A percentile compares a stretch with the other conserved stretches of the same genome.
These are phyloP conservation scores for Suhomyces sp. DNA, from an alignment of 805 yeast genomes.

Conservation along the genomic window DNA sequence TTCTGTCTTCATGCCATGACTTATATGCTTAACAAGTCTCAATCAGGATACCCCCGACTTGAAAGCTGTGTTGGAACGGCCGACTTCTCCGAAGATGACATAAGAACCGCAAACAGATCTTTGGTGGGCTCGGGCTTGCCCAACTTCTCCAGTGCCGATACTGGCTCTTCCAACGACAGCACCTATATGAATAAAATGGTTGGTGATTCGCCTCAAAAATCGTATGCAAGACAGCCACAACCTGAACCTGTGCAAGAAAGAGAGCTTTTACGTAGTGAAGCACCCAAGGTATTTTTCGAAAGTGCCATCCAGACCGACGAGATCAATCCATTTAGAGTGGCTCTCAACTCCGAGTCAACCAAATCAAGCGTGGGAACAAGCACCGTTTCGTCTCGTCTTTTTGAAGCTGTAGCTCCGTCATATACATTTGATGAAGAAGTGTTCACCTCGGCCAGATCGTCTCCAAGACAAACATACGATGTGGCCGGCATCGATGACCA, in stretches of 20 bases:
- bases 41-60: constrained; percentile 55
- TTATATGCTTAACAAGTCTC: constrained; percentile 60
- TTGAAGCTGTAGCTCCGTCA: not conserved
- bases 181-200: constrained; percentile 17
- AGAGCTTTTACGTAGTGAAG: not conserved
- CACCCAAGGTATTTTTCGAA: constrained; percentile 7
- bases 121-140: constrained; percentile 69
- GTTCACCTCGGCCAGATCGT: not conserved
- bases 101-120: constrained; percentile 66
- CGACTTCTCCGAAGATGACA: constrained; percentile 65
- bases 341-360: not conserved
- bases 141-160: constrained; percentile 55
- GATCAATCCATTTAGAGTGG: constrained; percentile 7
- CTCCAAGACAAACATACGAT: not conserved
- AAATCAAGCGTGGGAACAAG: constrained; percentile 4
- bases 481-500: constrained; percentile 2
- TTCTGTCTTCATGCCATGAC: constrained; percentile 89
- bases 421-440: constrained; percentile 2
- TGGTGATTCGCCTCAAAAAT: constrained; percentile 7
- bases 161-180: constrained; percentile 12
- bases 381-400: constrained; percentile 2
- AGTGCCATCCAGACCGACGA: constrained; percentile 8
- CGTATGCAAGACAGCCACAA: not conserved
- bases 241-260: not conserved
- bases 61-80: constrained; percentile 59